These are phyloP conservation scores for Bipolaris bicolor DNA, from an alignment of 2,329 filamentous ascomycete genomes.

Conservation along the genomic window DNA sequence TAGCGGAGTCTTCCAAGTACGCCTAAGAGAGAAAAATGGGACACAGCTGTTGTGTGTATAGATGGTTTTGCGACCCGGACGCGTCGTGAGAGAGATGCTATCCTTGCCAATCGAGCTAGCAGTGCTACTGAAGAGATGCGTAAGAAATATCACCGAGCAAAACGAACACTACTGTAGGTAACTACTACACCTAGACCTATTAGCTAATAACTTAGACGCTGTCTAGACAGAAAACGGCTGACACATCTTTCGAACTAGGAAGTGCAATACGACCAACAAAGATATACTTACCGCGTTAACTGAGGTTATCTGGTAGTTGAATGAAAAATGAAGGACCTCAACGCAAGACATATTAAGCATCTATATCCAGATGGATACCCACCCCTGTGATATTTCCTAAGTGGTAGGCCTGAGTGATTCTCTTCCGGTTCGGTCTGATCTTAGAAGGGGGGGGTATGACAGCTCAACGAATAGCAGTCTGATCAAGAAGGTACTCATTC, in stretches of 20 bases:
- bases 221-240: conserved; percentile 12
- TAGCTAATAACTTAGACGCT: conserved; percentile 7
- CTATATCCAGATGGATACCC: background rate
- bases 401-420: background rate
- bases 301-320: conserved; percentile 10
- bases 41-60: too few species aligned
- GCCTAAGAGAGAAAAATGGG: too few species aligned
- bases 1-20: too few species aligned
- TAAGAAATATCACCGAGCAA: conserved; percentile 8
- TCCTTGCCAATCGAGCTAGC: too few species aligned
- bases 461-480: background rate
- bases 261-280: conserved; percentile 12
- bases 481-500: background rate
- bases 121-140: conserved; percentile 5
- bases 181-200: conserved; percentile 10
- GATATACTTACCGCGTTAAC: conserved; percentile 11
- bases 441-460: background rate
- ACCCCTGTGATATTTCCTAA: background rate
- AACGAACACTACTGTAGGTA: conserved; percentile 6
- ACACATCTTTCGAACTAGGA: conserved; percentile 5
- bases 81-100: too few species aligned
- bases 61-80: too few species aligned
- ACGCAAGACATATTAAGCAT: background rate
- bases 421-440: background rate
- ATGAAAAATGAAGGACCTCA: conserved; percentile 11